Percentiles rank a stretch among this genome's conserved stretches.
phyloP scores from a whole-genome alignment of 305 asterid species.

The Fraxinus latifolia region DNA sequence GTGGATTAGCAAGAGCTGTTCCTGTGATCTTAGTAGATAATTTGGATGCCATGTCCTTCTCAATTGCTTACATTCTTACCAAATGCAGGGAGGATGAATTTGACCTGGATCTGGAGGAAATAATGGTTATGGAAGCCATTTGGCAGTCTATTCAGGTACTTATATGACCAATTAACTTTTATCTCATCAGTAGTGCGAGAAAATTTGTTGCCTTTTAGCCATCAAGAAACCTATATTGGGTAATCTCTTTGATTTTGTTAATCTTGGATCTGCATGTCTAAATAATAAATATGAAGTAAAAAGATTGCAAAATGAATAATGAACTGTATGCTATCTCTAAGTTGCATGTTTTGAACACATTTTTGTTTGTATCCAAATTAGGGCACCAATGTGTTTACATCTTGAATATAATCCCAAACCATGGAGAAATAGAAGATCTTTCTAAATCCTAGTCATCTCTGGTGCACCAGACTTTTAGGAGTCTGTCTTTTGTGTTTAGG shows the following conservation, averaged over 20 bases:
- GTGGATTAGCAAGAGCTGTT: neutral
- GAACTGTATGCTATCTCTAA: neutral
- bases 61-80: constrained; percentile 17
- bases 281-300: neutral
- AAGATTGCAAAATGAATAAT: neutral
- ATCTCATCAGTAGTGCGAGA: neutral
- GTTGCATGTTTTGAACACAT: neutral
- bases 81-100: constrained; percentile 79
- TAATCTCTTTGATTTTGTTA: neutral
- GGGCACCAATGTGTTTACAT: neutral
- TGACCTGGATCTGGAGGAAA: constrained; percentile 93
- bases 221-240: neutral
- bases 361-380: neutral
- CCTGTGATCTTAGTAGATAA: neutral
- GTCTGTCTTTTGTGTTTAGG: no score
- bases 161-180: neutral
- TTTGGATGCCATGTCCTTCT: constrained; percentile 3
- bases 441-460: neutral
- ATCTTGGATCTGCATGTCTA: neutral
- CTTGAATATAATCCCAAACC: neutral
- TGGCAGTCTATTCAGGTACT: constrained; percentile 94
- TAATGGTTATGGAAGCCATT: constrained; percentile 98
- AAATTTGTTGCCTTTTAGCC: neutral
- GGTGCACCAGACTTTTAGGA: neutral
- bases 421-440: neutral